Percentiles rank a stretch among this genome's conserved stretches.
Conservation (phyloP, 345 rosid genomes). For the Hibiscus trionum region DNA sequence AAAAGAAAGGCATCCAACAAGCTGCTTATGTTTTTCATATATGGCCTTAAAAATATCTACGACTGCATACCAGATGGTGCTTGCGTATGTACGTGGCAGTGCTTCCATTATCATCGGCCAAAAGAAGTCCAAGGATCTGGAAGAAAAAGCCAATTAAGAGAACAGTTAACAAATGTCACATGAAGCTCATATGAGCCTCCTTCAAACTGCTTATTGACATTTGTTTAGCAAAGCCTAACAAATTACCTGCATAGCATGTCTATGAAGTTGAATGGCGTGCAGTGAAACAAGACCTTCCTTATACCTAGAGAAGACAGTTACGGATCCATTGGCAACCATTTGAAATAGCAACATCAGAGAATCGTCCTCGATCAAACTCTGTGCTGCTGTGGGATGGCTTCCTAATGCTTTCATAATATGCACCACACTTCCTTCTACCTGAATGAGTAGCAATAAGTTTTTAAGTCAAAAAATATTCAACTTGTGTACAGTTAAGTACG, state of each 20-base stretch:
- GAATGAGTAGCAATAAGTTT: conserved; percentile 18
- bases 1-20: neutral
- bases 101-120: conserved; percentile 93
- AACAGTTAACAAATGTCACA: conserved; percentile 9
- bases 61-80: conserved; percentile 84
- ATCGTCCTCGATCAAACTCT: conserved; percentile 94
- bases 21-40: neutral
- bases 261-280: conserved; percentile 89
- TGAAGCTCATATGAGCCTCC: conserved; percentile 14
- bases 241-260: conserved; percentile 99
- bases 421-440: conserved; percentile 95
- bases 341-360: conserved; percentile 82
- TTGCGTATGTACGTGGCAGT: conserved; percentile 77
- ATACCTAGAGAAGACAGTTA: conserved; percentile 56
- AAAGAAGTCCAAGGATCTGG: conserved; percentile 94
- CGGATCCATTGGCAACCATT: conserved; percentile 85
- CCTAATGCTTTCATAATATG: conserved; percentile 98
- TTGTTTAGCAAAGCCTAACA: neutral
- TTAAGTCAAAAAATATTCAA: neutral
- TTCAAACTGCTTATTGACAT: neutral
- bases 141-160: conserved; percentile 8
- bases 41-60: conserved; percentile 1
- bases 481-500: neutral
- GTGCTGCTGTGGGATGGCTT: conserved; percentile 85
- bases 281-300: conserved; percentile 76